Base-by-base conservation (phyloP, 1,284 basidiomycete species). In the Puccinia sorghi region DNA sequence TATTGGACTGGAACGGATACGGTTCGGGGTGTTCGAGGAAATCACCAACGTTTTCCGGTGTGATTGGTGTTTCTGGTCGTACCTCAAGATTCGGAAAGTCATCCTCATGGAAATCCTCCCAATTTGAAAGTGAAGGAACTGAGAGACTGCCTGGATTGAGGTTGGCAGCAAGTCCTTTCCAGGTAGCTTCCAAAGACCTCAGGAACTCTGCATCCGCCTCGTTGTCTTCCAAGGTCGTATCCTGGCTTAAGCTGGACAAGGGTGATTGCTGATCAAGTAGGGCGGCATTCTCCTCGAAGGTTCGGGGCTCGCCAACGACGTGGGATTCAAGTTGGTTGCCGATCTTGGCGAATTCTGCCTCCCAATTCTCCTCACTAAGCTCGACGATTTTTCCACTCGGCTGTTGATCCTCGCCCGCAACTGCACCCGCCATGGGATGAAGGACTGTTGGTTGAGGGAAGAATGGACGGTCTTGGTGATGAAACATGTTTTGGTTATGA, bases 61-160 rank as follows among this genome's bases (percentile, higher is more conserved):
- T 82, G 80, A 81, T 82, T 57, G 32, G 56, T 43, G 41, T 64
- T 32, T 59, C 43, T n/a, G 61, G 71, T 15, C 70, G 75, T 56
- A 73, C 39, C 15, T 76, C 77, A 54, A 79, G 20, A 72, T 67
- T 22, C 32, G 27, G 46, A 66, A 84, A 82, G 52, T 82, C 81
- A 0, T 79, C 78, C 12, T 82, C 82, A 78, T 81, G 82, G 59
- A 83, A 80, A 12, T 81, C 80, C 57, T 83, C 83, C 83, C 83
- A 84, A 54, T 76, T 77, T 0, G 82, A 81, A 43, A 95, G 94
- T 25, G 87, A 85, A 83, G 94, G 93, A 43, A 88, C 86, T 1
- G 87, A 88, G 11, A 93, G 85, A 27, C 89, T 85, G 0, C 93
- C 92, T 7, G 81, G 39, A 27, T 82, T 74, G 56, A 84, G 76